Percentiles rank a stretch among this genome's conserved stretches.
These are phyloP conservation scores for Coniferiporia weirii DNA, from an alignment of 1,284 basidiomycete genomes.

Conservation along the genomic window DNA sequence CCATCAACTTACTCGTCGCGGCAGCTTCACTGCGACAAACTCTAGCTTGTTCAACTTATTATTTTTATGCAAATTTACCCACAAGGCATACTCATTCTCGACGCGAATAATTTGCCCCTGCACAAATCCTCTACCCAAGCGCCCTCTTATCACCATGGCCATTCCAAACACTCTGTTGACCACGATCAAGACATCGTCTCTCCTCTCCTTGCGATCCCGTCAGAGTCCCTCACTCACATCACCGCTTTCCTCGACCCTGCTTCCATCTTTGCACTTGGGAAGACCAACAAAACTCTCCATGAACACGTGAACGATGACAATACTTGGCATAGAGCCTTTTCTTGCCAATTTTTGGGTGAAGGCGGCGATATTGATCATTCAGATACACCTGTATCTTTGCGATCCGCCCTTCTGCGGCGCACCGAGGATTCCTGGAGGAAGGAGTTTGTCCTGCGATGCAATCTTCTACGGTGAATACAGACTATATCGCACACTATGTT, in stretches of 20 bases:
- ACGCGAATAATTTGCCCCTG: slow-evolving; percentile 1
- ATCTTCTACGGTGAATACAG: slow-evolving; percentile 44
- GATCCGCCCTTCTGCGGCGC: slow-evolving; percentile 50
- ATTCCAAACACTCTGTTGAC: slow-evolving; percentile 4
- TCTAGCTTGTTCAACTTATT: neutral
- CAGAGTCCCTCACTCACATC: slow-evolving; percentile 74
- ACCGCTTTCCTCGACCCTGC: slow-evolving; percentile 71
- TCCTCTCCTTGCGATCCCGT: slow-evolving; percentile 52
- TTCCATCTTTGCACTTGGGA: slow-evolving; percentile 53
- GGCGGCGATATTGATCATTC: slow-evolving; percentile 52
- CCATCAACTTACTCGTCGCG: slow-evolving; percentile 9
- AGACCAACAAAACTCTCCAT: slow-evolving; percentile 51
- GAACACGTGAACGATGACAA: slow-evolving; percentile 72
- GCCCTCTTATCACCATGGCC: slow-evolving; percentile 49
- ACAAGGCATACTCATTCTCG: slow-evolving; percentile 4
- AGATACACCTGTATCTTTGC: slow-evolving; percentile 22
- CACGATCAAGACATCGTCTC: slow-evolving; percentile 16
- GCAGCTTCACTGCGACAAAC: slow-evolving; percentile 10
- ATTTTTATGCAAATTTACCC: slow-evolving; percentile 18
- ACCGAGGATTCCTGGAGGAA: slow-evolving; percentile 59
- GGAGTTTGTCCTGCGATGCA: slow-evolving; percentile 57
- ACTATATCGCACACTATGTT: neutral
- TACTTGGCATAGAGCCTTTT: slow-evolving; percentile 81
- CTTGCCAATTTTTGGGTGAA: slow-evolving; percentile 63
- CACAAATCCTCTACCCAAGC: slow-evolving; percentile 4